Evolutionary conservation across 2,329 filamentous ascomycete species (phyloP), one percentile per base, ranked within the genome.

Genomic region (Paraphaeosphaeria minitans): DNA sequence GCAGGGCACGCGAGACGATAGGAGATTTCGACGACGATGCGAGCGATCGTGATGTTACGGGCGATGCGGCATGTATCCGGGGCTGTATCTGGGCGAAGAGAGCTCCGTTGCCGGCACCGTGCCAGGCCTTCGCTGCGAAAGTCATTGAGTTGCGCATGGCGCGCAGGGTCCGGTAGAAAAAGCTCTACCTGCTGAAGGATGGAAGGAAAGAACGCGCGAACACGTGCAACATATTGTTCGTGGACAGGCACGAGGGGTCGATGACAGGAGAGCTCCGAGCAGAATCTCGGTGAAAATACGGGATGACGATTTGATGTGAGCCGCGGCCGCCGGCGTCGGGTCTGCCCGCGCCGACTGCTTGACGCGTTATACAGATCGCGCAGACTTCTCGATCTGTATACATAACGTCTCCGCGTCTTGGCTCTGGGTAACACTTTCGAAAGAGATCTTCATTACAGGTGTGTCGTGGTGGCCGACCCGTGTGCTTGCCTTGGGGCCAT

Each of bases 81-180:
- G 63, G 62, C 53, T 68, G 69, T 73, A 75, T 71, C 16, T 69
- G 71, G 21, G 70, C 69, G 57, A 72, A 70, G 33, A 73, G 68
- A 64, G 70, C 68, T 67, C 72, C 73, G 64, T 70, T 75, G 9
- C 72, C 73, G 41, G 69, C 63, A 53, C 70, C 68, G 47, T 71
- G 65, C 71, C 73, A 75, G 67, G 71, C 72, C 66, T 71, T 75
- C 56, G 66, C 66, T 46, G 69, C 66, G 60, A 70, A 63, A 45
- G 64, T 62, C 51, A 69, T 63, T 59, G 70, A 65, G 62, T 68
- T 66, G 69, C 74, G 74, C 75, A 77, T 77, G 57, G 70, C 71
- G 66, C 50, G 33, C 39, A 19, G 13, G 24, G n/a, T 29, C 41
- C 51, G 51, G 51, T 37, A 53, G 54, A 49, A 56, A 10, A 53